Evolutionary conservation across 495 filamentous ascomycete genomes (phyloP).

Genomic region (Friedmanniomyces endolithicus): DNA sequence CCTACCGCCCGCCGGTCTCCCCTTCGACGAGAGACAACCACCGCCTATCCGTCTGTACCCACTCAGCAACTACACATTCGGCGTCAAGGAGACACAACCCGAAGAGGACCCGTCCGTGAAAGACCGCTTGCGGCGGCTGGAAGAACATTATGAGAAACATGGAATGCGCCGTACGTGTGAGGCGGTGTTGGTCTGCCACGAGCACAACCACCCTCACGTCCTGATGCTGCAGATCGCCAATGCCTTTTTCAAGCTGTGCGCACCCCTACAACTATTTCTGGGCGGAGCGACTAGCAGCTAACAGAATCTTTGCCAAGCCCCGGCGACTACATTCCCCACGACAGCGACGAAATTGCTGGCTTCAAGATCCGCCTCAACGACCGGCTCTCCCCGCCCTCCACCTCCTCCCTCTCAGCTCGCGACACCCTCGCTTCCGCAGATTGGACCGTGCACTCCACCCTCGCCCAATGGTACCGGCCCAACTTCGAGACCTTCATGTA

Average conservation of each 20-base stretch:
- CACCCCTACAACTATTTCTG: neutral
- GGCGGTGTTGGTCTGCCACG: conserved; percentile 91
- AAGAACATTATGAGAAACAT: conserved; percentile 83
- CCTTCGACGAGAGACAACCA: conserved; percentile 85
- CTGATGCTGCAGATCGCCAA: conserved; percentile 98
- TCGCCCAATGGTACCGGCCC: conserved; percentile 96
- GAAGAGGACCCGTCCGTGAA: conserved; percentile 95
- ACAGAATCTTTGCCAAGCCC: conserved; percentile 39
- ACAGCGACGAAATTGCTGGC: conserved; percentile 82
- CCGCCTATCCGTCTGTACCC: conserved; percentile 86
- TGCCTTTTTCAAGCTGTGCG: conserved; percentile 91
- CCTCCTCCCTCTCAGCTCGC: conserved; percentile 44
- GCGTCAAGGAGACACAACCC: conserved; percentile 92
- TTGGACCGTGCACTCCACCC: conserved; percentile 86
- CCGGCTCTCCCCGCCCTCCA: conserved; percentile 75
- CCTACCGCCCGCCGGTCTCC: conserved; percentile 33
- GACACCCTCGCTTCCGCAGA: conserved; percentile 77
- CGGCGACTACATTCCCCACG: conserved; percentile 83
- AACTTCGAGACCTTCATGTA: conserved; percentile 99
- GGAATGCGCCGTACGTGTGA: conserved; percentile 97
- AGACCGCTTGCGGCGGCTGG: conserved; percentile 78
- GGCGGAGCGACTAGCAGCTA: neutral
- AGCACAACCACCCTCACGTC: conserved; percentile 97
- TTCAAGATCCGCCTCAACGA: conserved; percentile 90
- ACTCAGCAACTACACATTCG: conserved; percentile 96